Conservation (phyloP, 306 rosid genomes). For the Quercus rubra region DNA sequence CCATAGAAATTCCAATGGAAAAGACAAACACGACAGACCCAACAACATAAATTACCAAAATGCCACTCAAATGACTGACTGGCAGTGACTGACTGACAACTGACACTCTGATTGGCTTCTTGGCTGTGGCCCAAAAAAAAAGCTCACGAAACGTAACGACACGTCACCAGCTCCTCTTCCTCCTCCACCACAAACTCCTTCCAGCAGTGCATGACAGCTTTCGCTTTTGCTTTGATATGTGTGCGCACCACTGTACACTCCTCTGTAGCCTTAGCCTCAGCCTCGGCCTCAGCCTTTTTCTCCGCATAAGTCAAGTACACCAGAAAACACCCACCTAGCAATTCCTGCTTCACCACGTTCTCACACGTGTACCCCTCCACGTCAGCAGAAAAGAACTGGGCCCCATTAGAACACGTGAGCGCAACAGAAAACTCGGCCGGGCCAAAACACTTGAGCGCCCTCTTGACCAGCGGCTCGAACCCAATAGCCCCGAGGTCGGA, state of each 20-base stretch:
- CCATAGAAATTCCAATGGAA: background rate
- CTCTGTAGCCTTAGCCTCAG: background rate
- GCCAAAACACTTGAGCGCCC: constrained; percentile 41
- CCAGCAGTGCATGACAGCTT: constrained; percentile 1
- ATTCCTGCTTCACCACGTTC: constrained; percentile 37
- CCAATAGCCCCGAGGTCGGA: constrained; percentile 10
- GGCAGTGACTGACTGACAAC: background rate
- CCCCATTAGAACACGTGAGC: constrained; percentile 32
- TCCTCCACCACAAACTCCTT: background rate
- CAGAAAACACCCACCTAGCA: constrained; percentile 40
- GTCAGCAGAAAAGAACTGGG: constrained; percentile 3
- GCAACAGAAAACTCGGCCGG: constrained; percentile 45
- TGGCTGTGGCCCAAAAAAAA: background rate
- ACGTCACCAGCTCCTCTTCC: constrained; percentile 24
- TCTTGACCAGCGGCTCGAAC: constrained; percentile 10
- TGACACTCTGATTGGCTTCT: background rate
- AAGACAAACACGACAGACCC: background rate
- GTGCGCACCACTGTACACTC: constrained; percentile 9
- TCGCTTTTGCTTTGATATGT: background rate
- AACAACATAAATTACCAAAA: background rate
- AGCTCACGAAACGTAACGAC: constrained; percentile 3
- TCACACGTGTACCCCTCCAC: constrained; percentile 49
- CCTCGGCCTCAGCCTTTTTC: background rate
- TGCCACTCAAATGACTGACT: background rate
- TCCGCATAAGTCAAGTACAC: constrained; percentile 30